Conservation (phyloP, 75 land plant genomes). For the Gnetum montanum region DNA sequence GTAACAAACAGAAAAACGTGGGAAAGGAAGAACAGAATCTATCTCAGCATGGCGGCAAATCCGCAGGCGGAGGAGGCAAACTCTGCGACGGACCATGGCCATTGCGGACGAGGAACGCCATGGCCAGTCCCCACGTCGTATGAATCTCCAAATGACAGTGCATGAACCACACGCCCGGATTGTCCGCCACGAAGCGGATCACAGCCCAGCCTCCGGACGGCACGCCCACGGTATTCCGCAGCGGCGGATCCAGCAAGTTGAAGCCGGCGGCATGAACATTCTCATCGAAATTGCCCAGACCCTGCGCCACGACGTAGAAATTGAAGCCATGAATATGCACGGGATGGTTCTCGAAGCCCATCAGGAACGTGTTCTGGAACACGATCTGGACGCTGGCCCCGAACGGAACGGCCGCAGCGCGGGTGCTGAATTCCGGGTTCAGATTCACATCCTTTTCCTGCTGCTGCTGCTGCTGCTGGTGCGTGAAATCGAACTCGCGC, state of each 20-base stretch:
- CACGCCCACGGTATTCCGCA: constrained; percentile 47
- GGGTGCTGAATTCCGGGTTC: constrained; percentile 22
- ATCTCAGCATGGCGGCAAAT: background rate
- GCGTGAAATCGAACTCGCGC: constrained; percentile 21
- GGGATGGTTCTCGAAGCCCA: constrained; percentile 31
- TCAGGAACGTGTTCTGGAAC: constrained; percentile 19
- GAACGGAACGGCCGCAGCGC: constrained; percentile 17
- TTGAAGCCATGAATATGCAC: constrained; percentile 42
- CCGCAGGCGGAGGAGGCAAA: background rate
- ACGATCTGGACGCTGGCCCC: constrained; percentile 21
- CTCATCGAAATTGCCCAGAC: constrained; percentile 33
- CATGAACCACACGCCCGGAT: constrained; percentile 59
- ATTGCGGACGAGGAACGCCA: background rate
- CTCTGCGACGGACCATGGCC: background rate
- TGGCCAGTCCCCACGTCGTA: constrained; percentile 26
- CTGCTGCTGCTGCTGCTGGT: constrained; percentile 7
- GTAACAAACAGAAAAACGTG: too few species aligned
- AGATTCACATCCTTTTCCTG: too few species aligned
- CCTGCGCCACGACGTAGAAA: constrained; percentile 30
- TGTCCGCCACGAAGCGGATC: constrained; percentile 44
- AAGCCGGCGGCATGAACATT: constrained; percentile 10
- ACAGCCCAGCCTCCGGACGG: constrained; percentile 59
- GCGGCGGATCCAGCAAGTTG: constrained; percentile 50
- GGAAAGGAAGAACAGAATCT: too few species aligned
- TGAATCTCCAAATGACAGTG: constrained; percentile 52